Evolutionary conservation across 78 protist genomes (phyloP).

Genomic region (Anaeramoeba ignava): DNA sequence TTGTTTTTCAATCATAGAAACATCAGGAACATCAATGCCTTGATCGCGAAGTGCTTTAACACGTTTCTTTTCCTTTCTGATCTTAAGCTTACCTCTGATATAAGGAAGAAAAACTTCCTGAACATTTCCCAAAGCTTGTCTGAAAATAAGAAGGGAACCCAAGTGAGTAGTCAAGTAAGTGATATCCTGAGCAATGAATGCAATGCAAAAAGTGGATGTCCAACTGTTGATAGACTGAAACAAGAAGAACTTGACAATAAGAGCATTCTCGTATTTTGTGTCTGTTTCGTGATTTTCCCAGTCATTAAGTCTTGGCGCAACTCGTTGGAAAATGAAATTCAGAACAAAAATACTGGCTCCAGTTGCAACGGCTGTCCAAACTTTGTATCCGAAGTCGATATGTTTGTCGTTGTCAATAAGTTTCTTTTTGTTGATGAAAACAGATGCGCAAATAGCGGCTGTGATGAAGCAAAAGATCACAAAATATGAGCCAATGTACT

Average conservation of each 20-base stretch:
- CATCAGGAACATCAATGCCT: too few relatives aligned
- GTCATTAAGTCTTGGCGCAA: slow-evolving; percentile 12
- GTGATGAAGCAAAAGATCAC: neutral
- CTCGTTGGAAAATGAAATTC: slow-evolving; percentile 8
- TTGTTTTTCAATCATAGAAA: neutral
- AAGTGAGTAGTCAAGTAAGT: neutral
- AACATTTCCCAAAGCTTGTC: neutral
- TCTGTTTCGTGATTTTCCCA: slow-evolving; percentile 54
- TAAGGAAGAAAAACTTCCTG: neutral
- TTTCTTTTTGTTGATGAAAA: neutral
- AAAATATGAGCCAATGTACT: neutral
- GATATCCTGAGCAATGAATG: slow-evolving; percentile 32
- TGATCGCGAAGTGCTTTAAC: too few relatives aligned
- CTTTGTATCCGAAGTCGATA: neutral
- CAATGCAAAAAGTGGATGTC: slow-evolving; percentile 46
- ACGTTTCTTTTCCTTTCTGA: neutral
- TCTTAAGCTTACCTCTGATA: neutral
- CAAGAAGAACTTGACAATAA: slow-evolving; percentile 35
- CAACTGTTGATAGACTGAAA: slow-evolving; percentile 60
- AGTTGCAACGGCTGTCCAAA: neutral
- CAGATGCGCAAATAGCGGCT: neutral
- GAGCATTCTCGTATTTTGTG: slow-evolving; percentile 15
- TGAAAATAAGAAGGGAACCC: neutral
- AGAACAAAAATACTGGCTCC: neutral
- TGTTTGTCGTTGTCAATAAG: neutral